Conservation (phyloP, 768 basidiomycete genomes). For the Naematelia aurantialba region DNA sequence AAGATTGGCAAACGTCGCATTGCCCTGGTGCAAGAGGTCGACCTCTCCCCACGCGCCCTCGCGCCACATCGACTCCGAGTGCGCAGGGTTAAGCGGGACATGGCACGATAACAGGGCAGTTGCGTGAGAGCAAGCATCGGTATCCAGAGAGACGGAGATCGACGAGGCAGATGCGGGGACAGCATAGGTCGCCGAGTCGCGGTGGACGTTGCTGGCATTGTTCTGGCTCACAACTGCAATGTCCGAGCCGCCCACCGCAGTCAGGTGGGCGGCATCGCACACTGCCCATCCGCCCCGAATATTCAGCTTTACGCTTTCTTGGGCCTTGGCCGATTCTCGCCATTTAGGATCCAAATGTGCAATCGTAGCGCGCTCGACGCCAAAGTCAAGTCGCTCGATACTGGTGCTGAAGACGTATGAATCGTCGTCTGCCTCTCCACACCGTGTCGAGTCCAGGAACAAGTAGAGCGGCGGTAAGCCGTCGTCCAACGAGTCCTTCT, state of each 20-base stretch:
- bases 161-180: slow-evolving; percentile 59
- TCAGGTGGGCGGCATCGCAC: slow-evolving; percentile 56
- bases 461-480: slow-evolving; percentile 64
- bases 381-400: slow-evolving; percentile 73
- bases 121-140: slow-evolving; percentile 68
- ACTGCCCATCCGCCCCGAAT: slow-evolving; percentile 66
- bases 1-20: slow-evolving; percentile 66
- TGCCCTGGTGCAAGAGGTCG: slow-evolving; percentile 79
- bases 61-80: slow-evolving; percentile 77
- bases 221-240: slow-evolving; percentile 21
- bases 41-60: slow-evolving; percentile 69
- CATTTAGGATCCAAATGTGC: slow-evolving; percentile 70
- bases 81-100: slow-evolving; percentile 62
- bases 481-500: slow-evolving; percentile 56
- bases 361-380: slow-evolving; percentile 72
- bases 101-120: slow-evolving; percentile 72
- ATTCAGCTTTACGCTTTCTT: slow-evolving; percentile 58
- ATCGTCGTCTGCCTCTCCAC: slow-evolving; percentile 70
- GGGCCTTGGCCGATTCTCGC: slow-evolving; percentile 59
- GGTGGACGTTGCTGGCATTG: slow-evolving; percentile 1
- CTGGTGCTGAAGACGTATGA: slow-evolving; percentile 78
- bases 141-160: slow-evolving; percentile 55
- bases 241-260: slow-evolving; percentile 51
- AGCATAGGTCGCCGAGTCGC: slow-evolving; percentile 59
- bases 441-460: slow-evolving; percentile 74